Conservation (phyloP, 371 early-diverging fungal species). For the Mucor indicus region DNA sequence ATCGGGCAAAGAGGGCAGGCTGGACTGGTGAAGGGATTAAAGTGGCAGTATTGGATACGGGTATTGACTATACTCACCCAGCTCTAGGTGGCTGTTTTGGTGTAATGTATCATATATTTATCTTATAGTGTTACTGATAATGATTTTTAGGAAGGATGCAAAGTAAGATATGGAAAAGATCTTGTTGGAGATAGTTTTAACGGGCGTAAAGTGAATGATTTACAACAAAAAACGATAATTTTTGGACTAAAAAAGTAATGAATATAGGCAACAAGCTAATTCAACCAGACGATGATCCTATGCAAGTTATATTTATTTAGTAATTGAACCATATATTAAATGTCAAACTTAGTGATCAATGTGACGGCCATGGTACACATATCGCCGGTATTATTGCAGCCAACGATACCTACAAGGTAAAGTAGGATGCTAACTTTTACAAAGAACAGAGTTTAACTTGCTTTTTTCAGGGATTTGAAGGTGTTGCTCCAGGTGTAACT, state of each 20-base stretch:
- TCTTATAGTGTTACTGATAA: too few species aligned
- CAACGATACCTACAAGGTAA: constrained; percentile 21
- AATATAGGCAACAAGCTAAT: constrained; percentile 46
- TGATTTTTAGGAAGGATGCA: constrained; percentile 32
- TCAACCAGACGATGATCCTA: constrained; percentile 25
- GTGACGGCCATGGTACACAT: constrained; percentile 53
- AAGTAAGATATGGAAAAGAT: constrained; percentile 63
- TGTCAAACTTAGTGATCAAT: constrained; percentile 8
- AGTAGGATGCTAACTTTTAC: background rate
- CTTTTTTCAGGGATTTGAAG: constrained; percentile 32
- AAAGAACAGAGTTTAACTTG: background rate
- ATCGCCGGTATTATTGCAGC: constrained; percentile 59
- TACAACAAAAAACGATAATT: too few species aligned
- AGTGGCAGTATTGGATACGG: constrained; percentile 24
- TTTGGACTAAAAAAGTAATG: too few species aligned
- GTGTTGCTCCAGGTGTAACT: constrained; percentile 61
- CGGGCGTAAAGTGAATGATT: constrained; percentile 17
- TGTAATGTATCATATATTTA: background rate
- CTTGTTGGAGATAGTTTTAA: constrained; percentile 54
- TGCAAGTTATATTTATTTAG: constrained; percentile 9
- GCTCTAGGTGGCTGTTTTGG: constrained; percentile 74
- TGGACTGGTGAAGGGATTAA: constrained; percentile 16
- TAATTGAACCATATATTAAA: background rate
- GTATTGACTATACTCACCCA: constrained; percentile 68
- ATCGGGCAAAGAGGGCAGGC: background rate